A percentile compares a stretch with the other conserved stretches of the same genome.
phyloP scores from a whole-genome alignment of 2,329 filamentous ascomycete species.

The Magnaporthales sp. region DNA sequence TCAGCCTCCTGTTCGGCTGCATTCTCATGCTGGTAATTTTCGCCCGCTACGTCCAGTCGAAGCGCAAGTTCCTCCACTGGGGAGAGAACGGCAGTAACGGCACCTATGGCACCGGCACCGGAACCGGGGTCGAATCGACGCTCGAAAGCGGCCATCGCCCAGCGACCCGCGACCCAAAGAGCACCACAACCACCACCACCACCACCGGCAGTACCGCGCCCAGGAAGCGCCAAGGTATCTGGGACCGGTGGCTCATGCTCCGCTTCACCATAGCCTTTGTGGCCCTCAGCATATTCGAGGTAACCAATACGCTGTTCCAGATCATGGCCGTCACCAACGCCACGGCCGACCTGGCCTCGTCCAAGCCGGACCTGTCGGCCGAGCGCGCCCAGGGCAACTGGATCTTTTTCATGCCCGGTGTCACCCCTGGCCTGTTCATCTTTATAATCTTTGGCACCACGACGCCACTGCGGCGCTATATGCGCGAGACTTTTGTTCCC shows the following conservation, averaged over 20 bases:
- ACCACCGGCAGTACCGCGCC: background rate
- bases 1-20: constrained; percentile 15
- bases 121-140: background rate
- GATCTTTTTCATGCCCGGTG: constrained; percentile 6
- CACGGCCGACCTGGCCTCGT: background rate
- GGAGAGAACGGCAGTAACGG: constrained; percentile 3
- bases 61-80: constrained; percentile 17
- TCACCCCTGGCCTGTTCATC: constrained; percentile 2
- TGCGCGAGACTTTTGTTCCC: background rate
- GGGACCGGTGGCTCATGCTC: constrained; percentile 19
- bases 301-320: constrained; percentile 18
- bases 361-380: background rate
- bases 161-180: background rate
- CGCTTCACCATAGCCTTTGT: constrained; percentile 18
- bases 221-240: constrained; percentile 11
- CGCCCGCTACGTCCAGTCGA: constrained; percentile 14
- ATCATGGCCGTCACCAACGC: constrained; percentile 14
- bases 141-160: background rate
- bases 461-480: constrained; percentile 1
- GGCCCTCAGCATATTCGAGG: constrained; percentile 16
- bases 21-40: constrained; percentile 16
- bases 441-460: constrained; percentile 5
- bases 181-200: background rate
- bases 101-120: constrained; percentile 6
- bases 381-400: background rate